Evolutionary conservation across 768 basidiomycete genomes (phyloP).

Genomic region (Serendipita sp.): DNA sequence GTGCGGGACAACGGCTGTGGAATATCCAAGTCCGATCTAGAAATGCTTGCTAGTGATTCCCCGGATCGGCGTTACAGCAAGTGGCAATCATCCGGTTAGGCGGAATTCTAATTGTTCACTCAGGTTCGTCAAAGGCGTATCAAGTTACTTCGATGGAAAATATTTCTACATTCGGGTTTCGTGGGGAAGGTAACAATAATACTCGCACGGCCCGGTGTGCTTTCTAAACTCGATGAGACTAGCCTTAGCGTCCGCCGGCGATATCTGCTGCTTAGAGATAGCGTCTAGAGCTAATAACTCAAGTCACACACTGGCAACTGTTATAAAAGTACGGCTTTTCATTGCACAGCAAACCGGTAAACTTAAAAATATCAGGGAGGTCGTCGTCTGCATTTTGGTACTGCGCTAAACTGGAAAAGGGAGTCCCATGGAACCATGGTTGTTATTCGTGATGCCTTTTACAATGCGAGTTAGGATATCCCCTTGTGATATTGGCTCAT

Average conservation of each 20-base stretch:
- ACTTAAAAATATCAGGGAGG: constrained; percentile 34
- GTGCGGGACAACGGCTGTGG: constrained; percentile 77
- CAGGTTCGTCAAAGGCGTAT: constrained; percentile 46
- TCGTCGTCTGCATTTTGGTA: constrained; percentile 49
- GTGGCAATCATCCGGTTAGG: constrained; percentile 16
- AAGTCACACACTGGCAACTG: constrained; percentile 54
- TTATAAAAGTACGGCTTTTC: constrained; percentile 43
- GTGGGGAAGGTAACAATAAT: constrained; percentile 62
- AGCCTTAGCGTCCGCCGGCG: constrained; percentile 76
- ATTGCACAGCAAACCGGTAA: not conserved
- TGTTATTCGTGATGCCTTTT: constrained; percentile 76
- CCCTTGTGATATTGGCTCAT: constrained; percentile 4
- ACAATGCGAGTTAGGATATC: constrained; percentile 40
- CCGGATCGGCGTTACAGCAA: constrained; percentile 52
- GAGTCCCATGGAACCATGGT: constrained; percentile 66
- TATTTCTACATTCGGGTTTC: constrained; percentile 66
- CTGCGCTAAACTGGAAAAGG: constrained; percentile 58
- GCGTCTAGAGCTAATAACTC: constrained; percentile 53
- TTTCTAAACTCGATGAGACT: not conserved
- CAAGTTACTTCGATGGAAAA: constrained; percentile 31
- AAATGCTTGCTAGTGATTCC: constrained; percentile 31
- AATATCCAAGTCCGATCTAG: constrained; percentile 45
- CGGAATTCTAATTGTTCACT: not conserved
- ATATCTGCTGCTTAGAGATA: constrained; percentile 67
- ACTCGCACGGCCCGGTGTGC: too few species aligned